A percentile compares a stretch with the other conserved stretches of the same genome.
Evolutionary conservation across 78 protist species (phyloP).

Genomic region (Guillardia theta): DNA sequence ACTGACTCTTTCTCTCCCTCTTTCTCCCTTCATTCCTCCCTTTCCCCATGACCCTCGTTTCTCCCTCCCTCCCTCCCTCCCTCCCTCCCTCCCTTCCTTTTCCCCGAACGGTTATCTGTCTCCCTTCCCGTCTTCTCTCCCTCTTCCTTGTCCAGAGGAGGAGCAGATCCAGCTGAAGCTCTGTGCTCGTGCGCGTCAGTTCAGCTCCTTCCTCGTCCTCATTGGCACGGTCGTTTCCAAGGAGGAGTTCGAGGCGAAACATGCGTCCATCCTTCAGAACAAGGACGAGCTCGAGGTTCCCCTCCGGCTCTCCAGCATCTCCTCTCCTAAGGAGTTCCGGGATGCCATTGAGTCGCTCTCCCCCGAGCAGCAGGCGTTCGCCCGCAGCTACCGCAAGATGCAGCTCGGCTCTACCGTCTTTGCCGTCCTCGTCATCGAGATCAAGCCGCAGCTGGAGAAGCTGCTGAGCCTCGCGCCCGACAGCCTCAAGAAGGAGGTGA

Average conservation of each 20-base stretch:
- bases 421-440: slow-evolving; percentile 49
- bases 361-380: slow-evolving; percentile 67
- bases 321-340: slow-evolving; percentile 46
- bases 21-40: too few relatives aligned
- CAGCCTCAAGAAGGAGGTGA: slow-evolving; percentile 57
- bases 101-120: too few relatives aligned
- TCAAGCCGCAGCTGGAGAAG: slow-evolving; percentile 65
- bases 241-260: slow-evolving; percentile 40
- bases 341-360: slow-evolving; percentile 49
- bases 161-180: neutral
- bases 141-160: neutral
- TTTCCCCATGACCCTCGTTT: too few relatives aligned
- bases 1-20: too few relatives aligned
- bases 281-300: slow-evolving; percentile 61
- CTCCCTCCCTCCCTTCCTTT: too few relatives aligned
- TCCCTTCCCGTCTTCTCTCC: neutral
- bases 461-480: slow-evolving; percentile 42
- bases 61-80: too few relatives aligned
- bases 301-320: slow-evolving; percentile 33
- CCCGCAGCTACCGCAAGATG: slow-evolving; percentile 51
- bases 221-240: slow-evolving; percentile 43
- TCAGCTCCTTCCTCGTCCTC: slow-evolving; percentile 51
- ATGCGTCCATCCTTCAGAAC: slow-evolving; percentile 58
- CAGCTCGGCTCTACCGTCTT: slow-evolving; percentile 61
- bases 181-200: slow-evolving; percentile 57